Base-by-base conservation (phyloP, 176 grass and related monocot species). In the Typha latifolia region DNA sequence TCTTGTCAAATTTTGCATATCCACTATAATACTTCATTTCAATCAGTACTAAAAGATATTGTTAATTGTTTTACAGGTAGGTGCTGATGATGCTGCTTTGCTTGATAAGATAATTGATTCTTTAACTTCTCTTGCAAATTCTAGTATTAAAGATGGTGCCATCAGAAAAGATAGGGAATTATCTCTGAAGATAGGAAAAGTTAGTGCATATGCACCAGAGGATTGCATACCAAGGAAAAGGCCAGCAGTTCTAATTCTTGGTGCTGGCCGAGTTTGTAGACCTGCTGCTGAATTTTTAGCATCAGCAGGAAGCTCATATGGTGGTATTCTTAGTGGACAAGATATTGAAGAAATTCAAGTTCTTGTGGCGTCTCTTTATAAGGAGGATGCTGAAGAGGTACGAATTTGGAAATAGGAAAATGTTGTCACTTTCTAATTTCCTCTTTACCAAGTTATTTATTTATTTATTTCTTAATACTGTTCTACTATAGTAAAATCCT, bases 221-320 rank as follows among this genome's bases (percentile, higher is more conserved):
- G 62, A 70, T 47, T 75, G 48, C 56, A 47, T 83, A 49, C 61
- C 61, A 69, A 75, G 79, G 82, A 75, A 69, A 70, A 64, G 74
- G 50, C 72, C 79, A 59, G 79, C 79, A 50, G 85, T 96, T 81
- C 81, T 96, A 78, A 88, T 96, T 79, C 85, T 96, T 64, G 92
- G 92, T 73, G 88, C 92, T 72, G 92, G 92, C 20, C 77, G 88
- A 79, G 92, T 96, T 79, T 96, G 88, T 61, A 78, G 88, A 51
- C 82, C 92, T 62, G 88, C 92, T 74, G 92, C 88, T 16, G 82
- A 86, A 43, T 96, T 96, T 74, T 78, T 96, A 68, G 56, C 88
- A 53, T 86, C 88, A 59, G 63, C 49, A 56, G 47, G 52, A 79
- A 77, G 70, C 49, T 70, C 52, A 22, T 56, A 53, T 34, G 49